Conservation (phyloP, 306 rosid genomes). For the Alnus rubra region DNA sequence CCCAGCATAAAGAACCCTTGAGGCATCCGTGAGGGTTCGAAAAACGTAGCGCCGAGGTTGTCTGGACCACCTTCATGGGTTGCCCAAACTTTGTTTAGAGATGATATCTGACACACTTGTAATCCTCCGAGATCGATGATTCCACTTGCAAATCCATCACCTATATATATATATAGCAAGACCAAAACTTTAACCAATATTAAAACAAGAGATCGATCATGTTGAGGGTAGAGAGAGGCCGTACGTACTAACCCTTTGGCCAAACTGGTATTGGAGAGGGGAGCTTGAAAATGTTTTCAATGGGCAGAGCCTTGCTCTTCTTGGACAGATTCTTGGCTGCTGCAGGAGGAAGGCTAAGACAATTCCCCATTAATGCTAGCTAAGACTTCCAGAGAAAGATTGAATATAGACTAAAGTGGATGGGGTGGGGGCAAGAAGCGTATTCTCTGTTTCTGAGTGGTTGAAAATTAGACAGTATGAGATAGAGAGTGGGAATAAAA, state of each 20-base stretch:
- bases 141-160: slow-evolving; percentile 59
- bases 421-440: slow-evolving; percentile 31
- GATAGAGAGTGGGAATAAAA: background rate
- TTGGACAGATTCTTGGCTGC: slow-evolving; percentile 29
- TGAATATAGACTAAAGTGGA: slow-evolving; percentile 17
- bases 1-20: slow-evolving; percentile 66
- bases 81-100: slow-evolving; percentile 63
- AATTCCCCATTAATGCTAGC: slow-evolving; percentile 40
- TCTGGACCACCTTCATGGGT: slow-evolving; percentile 59
- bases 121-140: slow-evolving; percentile 66
- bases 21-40: slow-evolving; percentile 70
- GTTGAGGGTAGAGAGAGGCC: background rate
- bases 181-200: background rate
- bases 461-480: background rate
- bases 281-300: slow-evolving; percentile 57
- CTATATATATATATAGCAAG: slow-evolving; percentile 16
- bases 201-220: background rate
- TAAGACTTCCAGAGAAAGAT: background rate
- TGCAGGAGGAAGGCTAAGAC: slow-evolving; percentile 13
- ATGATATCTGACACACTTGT: slow-evolving; percentile 49
- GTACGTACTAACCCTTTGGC: slow-evolving; percentile 39
- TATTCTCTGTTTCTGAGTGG: slow-evolving; percentile 17
- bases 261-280: slow-evolving; percentile 44
- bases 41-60: slow-evolving; percentile 54
- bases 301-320: slow-evolving; percentile 36